Evolutionary conservation across 805 yeast species (phyloP).

Genomic region (Candida sphagnicola): DNA sequence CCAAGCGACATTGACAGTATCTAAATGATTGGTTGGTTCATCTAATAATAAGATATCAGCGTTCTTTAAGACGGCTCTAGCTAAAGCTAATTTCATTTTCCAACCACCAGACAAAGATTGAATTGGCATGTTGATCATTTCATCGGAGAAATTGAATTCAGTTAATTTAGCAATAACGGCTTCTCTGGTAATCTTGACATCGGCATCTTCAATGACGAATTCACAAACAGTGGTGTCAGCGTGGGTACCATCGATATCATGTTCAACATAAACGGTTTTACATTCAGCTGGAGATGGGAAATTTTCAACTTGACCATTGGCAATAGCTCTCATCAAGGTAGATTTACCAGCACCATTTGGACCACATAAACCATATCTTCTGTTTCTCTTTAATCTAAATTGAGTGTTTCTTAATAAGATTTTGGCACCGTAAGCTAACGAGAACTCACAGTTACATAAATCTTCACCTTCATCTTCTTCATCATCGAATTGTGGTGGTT

Average conservation of each 20-base stretch:
- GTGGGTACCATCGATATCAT: constrained; percentile 97
- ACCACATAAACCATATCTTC: constrained; percentile 96
- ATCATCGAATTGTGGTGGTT: constrained; percentile 92
- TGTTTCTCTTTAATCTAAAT: constrained; percentile 96
- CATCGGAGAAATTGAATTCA: constrained; percentile 92
- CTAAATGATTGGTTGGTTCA: constrained; percentile 99
- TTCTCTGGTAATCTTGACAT: constrained; percentile 67
- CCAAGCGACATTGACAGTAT: constrained; percentile 99
- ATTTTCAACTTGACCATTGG: constrained; percentile 98
- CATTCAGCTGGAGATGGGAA: constrained; percentile 99
- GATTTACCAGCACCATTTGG: constrained; percentile 54
- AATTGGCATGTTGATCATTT: constrained; percentile 91
- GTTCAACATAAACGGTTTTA: constrained; percentile 99
- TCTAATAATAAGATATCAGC: constrained; percentile 97
- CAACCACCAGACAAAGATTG: constrained; percentile 99
- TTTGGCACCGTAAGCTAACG: constrained; percentile 99
- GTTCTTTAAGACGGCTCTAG: constrained; percentile 98
- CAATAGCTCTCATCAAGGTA: constrained; percentile 88
- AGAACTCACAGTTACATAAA: constrained; percentile 99
- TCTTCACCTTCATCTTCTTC: constrained; percentile 99
- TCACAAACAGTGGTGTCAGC: constrained; percentile 94
- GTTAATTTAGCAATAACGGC: constrained; percentile 68
- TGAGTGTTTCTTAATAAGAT: constrained; percentile 99
- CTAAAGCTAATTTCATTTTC: constrained; percentile 99
- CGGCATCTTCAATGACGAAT: constrained; percentile 83